These are phyloP conservation scores for Mrakiaceae sp. DNA, from an alignment of 1,284 basidiomycete genomes.

Conservation along the genomic window DNA sequence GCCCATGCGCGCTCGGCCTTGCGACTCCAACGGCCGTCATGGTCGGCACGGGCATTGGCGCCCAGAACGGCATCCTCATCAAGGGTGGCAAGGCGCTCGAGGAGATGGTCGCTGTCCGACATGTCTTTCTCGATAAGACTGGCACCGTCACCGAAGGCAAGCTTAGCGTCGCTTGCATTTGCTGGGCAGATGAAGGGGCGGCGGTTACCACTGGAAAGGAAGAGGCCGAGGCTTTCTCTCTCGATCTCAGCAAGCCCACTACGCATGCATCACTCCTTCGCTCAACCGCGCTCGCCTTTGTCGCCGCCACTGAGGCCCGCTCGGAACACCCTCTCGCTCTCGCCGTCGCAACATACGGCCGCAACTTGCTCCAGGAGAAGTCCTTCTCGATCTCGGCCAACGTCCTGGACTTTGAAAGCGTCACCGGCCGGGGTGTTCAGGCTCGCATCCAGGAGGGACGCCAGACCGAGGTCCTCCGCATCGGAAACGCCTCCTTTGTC, in stretches of 20 bases:
- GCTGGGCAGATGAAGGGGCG: constrained; percentile 45
- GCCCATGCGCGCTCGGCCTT: constrained; percentile 92
- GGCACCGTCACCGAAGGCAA: constrained; percentile 90
- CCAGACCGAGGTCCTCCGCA: constrained; percentile 41
- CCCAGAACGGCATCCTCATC: constrained; percentile 93
- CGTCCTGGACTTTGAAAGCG: constrained; percentile 58
- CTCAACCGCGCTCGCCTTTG: constrained; percentile 60
- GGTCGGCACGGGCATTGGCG: constrained; percentile 97
- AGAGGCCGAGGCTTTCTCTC: neutral
- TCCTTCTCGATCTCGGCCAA: constrained; percentile 40
- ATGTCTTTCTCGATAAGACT: constrained; percentile 91
- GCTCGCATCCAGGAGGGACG: constrained; percentile 46
- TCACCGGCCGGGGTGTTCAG: constrained; percentile 80
- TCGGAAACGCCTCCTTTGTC: constrained; percentile 66
- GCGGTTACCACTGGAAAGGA: neutral
- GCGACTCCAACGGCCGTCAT: constrained; percentile 98
- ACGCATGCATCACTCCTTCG: constrained; percentile 36
- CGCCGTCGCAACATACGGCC: constrained; percentile 73
- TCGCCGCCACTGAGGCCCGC: constrained; percentile 73
- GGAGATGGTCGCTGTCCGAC: constrained; percentile 68
- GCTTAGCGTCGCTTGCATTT: constrained; percentile 56
- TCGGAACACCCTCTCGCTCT: constrained; percentile 95
- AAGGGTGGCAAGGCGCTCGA: constrained; percentile 93
- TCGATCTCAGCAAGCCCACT: constrained; percentile 18
- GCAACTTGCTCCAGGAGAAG: constrained; percentile 47